These are phyloP conservation scores for Scytalidium lignicola DNA, from an alignment of 2,329 filamentous ascomycete genomes.

Conservation along the genomic window DNA sequence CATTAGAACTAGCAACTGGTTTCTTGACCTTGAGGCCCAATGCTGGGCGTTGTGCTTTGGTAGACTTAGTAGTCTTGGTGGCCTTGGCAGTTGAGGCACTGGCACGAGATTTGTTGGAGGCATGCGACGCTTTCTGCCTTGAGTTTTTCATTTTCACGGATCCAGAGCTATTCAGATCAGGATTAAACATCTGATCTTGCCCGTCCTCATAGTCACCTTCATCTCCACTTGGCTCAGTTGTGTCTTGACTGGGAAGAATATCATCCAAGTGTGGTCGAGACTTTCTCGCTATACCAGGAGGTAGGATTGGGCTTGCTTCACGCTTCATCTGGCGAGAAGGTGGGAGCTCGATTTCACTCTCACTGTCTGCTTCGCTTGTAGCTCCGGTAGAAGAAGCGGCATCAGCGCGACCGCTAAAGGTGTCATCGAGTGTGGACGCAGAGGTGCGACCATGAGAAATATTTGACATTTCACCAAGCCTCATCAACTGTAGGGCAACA, in stretches of 20 bases:
- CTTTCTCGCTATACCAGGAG: constrained; percentile 37
- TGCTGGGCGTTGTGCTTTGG: constrained; percentile 28
- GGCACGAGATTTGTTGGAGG: constrained; percentile 32
- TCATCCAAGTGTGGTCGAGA: constrained; percentile 45
- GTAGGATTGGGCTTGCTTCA: constrained; percentile 47
- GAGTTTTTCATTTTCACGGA: background rate
- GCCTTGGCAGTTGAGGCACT: constrained; percentile 35
- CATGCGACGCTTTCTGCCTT: background rate
- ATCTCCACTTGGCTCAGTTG: constrained; percentile 56
- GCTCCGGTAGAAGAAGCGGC: constrained; percentile 78
- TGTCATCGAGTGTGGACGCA: constrained; percentile 88
- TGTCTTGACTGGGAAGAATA: constrained; percentile 50
- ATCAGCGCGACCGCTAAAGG: constrained; percentile 85
- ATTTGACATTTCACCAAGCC: constrained; percentile 88
- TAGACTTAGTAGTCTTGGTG: constrained; percentile 37
- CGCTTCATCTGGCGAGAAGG: constrained; percentile 53
- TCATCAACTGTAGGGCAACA: constrained; percentile 94
- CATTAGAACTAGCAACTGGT: constrained; percentile 29
- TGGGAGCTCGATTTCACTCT: constrained; percentile 58
- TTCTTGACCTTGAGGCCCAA: constrained; percentile 46
- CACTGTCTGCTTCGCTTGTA: constrained; percentile 71
- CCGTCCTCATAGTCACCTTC: constrained; percentile 49
- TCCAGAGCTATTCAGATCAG: constrained; percentile 6
- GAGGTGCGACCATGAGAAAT: constrained; percentile 90
- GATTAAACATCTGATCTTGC: constrained; percentile 28